These are phyloP conservation scores for Camellia oleifera DNA, from an alignment of 179 eudicot genomes.

Conservation along the genomic window DNA sequence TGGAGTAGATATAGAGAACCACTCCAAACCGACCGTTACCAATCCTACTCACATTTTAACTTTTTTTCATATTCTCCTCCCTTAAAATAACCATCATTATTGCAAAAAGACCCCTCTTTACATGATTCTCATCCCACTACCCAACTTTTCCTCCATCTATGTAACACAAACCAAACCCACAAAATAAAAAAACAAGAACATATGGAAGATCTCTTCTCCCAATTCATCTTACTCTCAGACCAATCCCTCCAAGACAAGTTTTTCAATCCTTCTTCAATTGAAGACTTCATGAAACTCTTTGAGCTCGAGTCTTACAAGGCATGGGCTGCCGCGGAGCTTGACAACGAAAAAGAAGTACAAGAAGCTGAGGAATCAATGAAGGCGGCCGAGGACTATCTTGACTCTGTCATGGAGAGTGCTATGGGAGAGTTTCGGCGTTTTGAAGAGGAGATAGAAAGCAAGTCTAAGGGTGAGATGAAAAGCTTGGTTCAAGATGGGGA, in stretches of 20 bases:
- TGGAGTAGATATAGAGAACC: not conserved
- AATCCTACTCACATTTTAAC: not conserved
- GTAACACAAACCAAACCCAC: not conserved
- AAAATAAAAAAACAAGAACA: slow-evolving; percentile 15
- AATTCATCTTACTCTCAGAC: slow-evolving; percentile 62
- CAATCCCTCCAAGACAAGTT: slow-evolving; percentile 52
- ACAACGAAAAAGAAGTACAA: slow-evolving; percentile 24
- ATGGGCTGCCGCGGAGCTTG: slow-evolving; percentile 70
- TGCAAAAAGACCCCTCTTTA: not conserved
- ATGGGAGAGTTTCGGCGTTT: slow-evolving; percentile 65
- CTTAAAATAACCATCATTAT: not conserved
- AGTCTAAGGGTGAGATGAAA: slow-evolving; percentile 36
- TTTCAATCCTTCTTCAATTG: slow-evolving; percentile 67
- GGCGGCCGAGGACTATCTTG: slow-evolving; percentile 56
- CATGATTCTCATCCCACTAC: not conserved
- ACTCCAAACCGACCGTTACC: slow-evolving; percentile 16
- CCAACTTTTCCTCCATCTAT: not conserved
- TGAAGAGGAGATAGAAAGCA: slow-evolving; percentile 50
- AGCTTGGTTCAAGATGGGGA: slow-evolving; percentile 44
- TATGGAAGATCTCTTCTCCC: slow-evolving; percentile 64
- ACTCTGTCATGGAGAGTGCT: slow-evolving; percentile 67
- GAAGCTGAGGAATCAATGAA: slow-evolving; percentile 38
- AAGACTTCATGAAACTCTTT: slow-evolving; percentile 65
- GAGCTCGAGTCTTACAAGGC: slow-evolving; percentile 74
- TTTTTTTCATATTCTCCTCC: slow-evolving; percentile 1